Evolutionary conservation across 257 asterid species (phyloP).

Genomic region (Perilla frutescens): DNA sequence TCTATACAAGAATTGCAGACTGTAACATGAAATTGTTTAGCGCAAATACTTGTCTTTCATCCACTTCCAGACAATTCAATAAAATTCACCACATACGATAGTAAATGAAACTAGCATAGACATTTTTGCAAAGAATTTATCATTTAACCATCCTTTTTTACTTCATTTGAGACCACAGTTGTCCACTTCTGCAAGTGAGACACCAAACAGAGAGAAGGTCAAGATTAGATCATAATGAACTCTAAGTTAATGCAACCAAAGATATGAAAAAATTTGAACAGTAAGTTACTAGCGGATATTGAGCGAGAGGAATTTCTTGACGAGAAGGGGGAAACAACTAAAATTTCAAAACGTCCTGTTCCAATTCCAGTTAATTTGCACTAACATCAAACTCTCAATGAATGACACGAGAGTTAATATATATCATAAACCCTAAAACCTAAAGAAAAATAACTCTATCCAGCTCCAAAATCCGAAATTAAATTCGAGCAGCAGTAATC

Average conservation of each 20-base stretch:
- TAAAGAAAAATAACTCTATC: background rate
- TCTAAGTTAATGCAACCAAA: background rate
- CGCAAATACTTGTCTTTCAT: background rate
- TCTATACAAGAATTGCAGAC: background rate
- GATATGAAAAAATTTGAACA: background rate
- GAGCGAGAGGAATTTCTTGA: no score
- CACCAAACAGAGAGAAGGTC: background rate
- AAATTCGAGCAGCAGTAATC: background rate
- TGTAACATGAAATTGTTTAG: background rate
- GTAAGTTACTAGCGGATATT: no score
- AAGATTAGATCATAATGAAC: background rate
- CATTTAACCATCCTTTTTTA: background rate
- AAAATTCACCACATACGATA: conserved; percentile 7
- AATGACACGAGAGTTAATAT: background rate
- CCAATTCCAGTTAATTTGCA: no score
- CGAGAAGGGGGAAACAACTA: background rate
- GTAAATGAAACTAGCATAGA: background rate
- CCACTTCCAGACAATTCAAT: conserved; percentile 2
- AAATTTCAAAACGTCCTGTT: no score
- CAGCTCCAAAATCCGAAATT: conserved; percentile 20
- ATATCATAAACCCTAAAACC: background rate
- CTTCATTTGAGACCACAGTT: conserved; percentile 2
- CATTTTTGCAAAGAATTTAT: background rate
- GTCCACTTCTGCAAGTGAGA: background rate
- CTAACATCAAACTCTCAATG: no score